phyloP scores from a whole-genome alignment of 148 eudicot genomes.

The Polygonum aviculare region DNA sequence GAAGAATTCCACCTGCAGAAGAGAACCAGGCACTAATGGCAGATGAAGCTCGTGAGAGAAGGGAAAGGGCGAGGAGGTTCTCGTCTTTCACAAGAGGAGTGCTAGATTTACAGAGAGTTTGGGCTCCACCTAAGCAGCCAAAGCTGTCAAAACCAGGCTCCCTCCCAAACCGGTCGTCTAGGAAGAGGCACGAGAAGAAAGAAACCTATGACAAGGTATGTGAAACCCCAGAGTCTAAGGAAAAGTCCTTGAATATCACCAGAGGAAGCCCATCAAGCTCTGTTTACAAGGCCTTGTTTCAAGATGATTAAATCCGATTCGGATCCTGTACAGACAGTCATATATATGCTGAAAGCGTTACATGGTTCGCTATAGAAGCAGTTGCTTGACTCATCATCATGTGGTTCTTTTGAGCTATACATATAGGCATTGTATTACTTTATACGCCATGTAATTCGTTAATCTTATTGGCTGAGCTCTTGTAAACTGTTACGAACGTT shows the following conservation, averaged over 20 bases:
- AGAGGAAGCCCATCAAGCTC: conserved; percentile 21
- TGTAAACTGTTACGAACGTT: neutral
- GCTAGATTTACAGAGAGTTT: conserved; percentile 84
- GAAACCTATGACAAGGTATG: conserved; percentile 47
- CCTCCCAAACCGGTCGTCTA: conserved; percentile 29
- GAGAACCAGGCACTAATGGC: conserved; percentile 40
- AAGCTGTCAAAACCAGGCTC: conserved; percentile 38
- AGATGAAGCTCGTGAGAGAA: conserved; percentile 62
- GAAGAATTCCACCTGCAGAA: conserved; percentile 15
- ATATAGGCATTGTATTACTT: neutral
- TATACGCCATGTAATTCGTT: neutral
- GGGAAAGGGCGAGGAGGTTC: conserved; percentile 59
- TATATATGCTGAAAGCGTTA: neutral
- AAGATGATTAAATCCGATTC: conserved; percentile 23
- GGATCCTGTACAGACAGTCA: neutral
- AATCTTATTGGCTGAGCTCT: neutral
- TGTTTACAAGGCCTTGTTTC: conserved; percentile 69
- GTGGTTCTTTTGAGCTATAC: neutral
- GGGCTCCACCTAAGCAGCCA: conserved; percentile 86
- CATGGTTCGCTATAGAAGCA: neutral
- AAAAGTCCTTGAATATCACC: conserved; percentile 22
- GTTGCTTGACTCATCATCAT: neutral
- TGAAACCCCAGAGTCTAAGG: conserved; percentile 65
- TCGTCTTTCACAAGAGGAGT: conserved; percentile 49
- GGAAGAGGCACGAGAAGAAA: conserved; percentile 36